Conservation (phyloP, 208 protist species). For the Leishmania turanica region DNA sequence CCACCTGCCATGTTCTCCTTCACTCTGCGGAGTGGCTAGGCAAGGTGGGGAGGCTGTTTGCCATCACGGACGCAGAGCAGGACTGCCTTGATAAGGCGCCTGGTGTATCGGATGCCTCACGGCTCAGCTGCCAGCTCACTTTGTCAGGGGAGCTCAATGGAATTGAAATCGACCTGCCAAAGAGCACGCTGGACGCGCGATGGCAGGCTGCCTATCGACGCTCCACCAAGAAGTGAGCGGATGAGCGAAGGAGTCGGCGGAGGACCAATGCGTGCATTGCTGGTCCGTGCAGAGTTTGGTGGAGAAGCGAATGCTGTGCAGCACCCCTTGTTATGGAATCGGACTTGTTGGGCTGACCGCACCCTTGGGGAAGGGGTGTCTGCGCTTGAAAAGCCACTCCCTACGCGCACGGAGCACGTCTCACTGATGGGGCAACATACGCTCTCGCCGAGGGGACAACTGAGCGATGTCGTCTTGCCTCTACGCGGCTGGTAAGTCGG, state of each 20-base stretch:
- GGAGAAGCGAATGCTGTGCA: not conserved
- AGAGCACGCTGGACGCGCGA: slow-evolving; percentile 23
- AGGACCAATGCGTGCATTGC: not conserved
- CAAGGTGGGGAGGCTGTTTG: slow-evolving; percentile 69
- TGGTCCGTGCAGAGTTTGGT: not conserved
- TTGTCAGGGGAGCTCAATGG: slow-evolving; percentile 45
- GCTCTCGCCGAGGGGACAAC: not conserved
- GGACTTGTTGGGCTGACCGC: not conserved
- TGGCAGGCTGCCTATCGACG: slow-evolving; percentile 20
- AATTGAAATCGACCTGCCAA: slow-evolving; percentile 29
- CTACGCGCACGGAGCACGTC: not conserved
- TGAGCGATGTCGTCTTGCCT: not conserved
- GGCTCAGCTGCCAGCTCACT: slow-evolving; percentile 64
- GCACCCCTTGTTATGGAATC: not conserved
- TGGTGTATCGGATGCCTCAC: slow-evolving; percentile 38
- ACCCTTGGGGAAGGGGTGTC: not conserved
- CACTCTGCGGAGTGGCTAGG: slow-evolving; percentile 72
- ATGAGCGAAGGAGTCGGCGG: not conserved
- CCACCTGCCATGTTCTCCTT: slow-evolving; percentile 95
- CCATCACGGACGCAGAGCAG: slow-evolving; percentile 66
- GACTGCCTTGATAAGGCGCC: slow-evolving; percentile 56
- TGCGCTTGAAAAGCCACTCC: not conserved
- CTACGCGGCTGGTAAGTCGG: not conserved
- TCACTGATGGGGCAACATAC: not conserved
- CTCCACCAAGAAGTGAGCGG: slow-evolving; percentile 12